These are phyloP conservation scores for Dysphania ambrosioides DNA, from an alignment of 148 eudicot genomes.

Conservation along the genomic window DNA sequence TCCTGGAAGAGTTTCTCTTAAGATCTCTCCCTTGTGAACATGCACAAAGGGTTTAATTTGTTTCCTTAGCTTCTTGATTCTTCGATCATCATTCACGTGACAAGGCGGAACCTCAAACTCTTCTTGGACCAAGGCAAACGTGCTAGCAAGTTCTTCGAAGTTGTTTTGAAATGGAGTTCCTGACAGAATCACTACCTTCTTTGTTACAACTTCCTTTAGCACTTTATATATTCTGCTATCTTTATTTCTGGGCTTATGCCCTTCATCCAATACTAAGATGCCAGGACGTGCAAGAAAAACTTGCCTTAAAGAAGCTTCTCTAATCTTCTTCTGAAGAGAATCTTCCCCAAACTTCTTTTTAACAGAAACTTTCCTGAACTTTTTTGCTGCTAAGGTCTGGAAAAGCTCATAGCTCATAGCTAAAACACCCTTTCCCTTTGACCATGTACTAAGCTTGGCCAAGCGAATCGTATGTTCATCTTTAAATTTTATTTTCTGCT, in stretches of 20 bases:
- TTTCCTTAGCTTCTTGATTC: conserved; percentile 32
- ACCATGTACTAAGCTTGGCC: conserved; percentile 57
- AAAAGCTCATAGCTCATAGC: conserved; percentile 66
- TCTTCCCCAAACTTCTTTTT: neutral
- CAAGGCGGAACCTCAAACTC: conserved; percentile 28
- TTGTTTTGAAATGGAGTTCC: conserved; percentile 94
- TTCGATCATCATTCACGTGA: neutral
- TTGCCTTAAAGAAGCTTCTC: no score
- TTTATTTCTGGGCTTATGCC: conserved; percentile 73
- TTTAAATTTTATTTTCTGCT: neutral
- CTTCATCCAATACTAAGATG: conserved; percentile 58
- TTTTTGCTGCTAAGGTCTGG: conserved; percentile 31
- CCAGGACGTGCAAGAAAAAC: conserved; percentile 47
- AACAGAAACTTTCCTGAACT: no score
- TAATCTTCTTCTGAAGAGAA: conserved; percentile 5
- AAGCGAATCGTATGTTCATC: conserved; percentile 21
- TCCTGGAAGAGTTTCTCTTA: conserved; percentile 56
- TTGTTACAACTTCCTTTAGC: conserved; percentile 46
- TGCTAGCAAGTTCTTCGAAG: conserved; percentile 63
- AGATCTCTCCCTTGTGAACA: conserved; percentile 55
- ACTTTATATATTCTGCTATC: conserved; percentile 49
- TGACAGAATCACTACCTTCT: conserved; percentile 60
- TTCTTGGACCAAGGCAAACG: conserved; percentile 54
- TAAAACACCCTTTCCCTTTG: conserved; percentile 42
- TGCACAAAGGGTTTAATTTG: conserved; percentile 61